These are phyloP conservation scores for Phytopythium chamaehyphon DNA, from an alignment of 352 stramenopile genomes.

Conservation along the genomic window DNA sequence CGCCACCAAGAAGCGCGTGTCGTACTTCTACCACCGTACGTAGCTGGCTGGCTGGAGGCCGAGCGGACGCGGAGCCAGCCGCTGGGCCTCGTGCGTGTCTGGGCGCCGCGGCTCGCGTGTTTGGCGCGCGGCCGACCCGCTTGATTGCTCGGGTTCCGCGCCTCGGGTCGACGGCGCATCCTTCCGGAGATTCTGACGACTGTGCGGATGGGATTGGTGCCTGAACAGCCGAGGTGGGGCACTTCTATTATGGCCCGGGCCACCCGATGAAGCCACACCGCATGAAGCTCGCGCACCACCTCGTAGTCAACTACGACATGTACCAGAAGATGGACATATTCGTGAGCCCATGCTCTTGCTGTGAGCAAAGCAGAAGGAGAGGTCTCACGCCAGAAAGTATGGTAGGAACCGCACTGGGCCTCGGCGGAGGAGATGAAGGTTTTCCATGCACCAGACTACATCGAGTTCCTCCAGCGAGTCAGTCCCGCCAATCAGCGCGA, in stretches of 20 bases:
- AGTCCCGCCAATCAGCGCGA: conserved; percentile 94
- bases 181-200: not conserved
- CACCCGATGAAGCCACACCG: conserved; percentile 98
- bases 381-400: not conserved
- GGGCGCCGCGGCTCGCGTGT: conserved; percentile 1
- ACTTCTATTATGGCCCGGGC: conserved; percentile 96
- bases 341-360: conserved; percentile 36
- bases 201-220: conserved; percentile 5
- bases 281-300: conserved; percentile 97
- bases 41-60: too few relatives aligned
- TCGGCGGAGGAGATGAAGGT: conserved; percentile 92
- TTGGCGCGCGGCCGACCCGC: not conserved
- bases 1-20: conserved; percentile 72
- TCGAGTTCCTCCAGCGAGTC: conserved; percentile 96
- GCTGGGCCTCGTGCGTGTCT: not conserved
- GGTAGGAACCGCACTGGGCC: conserved; percentile 75
- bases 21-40: conserved; percentile 87
- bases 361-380: not conserved
- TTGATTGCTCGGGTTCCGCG: conserved; percentile 6
- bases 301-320: conserved; percentile 98
- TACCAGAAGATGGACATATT: conserved; percentile 99
- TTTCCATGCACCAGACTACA: conserved; percentile 98
- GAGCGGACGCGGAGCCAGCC: not conserved
- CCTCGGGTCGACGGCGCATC: not conserved
- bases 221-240: conserved; percentile 88